These are phyloP conservation scores for Russula sp. DNA, from an alignment of 768 basidiomycete genomes.

Conservation along the genomic window DNA sequence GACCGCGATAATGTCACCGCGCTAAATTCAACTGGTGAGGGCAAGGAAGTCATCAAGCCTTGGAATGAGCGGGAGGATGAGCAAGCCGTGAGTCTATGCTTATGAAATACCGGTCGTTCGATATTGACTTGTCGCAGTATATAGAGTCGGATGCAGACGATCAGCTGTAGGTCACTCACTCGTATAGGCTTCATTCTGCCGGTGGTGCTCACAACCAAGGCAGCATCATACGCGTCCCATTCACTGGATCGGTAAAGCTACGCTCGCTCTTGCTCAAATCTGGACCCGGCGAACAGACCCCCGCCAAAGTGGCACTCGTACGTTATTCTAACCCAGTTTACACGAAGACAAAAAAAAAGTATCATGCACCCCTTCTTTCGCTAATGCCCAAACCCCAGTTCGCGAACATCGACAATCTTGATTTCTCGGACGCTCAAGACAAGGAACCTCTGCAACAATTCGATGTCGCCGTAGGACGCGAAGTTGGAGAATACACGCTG, in stretches of 20 bases:
- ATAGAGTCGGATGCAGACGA: conserved; percentile 90
- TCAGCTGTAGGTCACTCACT: conserved; percentile 50
- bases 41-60: conserved; percentile 68
- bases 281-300: conserved; percentile 75
- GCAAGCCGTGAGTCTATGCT: conserved; percentile 41
- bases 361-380: not conserved
- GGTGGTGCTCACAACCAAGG: not conserved
- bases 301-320: conserved; percentile 63
- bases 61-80: conserved; percentile 78
- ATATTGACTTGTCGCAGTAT: conserved; percentile 38
- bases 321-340: conserved; percentile 20
- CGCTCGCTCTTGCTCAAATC: conserved; percentile 77
- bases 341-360: not conserved
- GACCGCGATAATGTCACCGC: conserved; percentile 76
- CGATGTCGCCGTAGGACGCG: conserved; percentile 56
- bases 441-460: conserved; percentile 66
- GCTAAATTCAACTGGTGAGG: conserved; percentile 53
- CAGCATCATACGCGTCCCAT: conserved; percentile 80
- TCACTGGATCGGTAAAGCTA: conserved; percentile 81
- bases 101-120: not conserved
- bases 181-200: not conserved
- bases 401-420: conserved; percentile 67
- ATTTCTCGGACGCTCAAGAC: conserved; percentile 68
- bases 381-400: conserved; percentile 44
- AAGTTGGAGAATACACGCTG: conserved; percentile 79